Base-by-base conservation (phyloP, 2,329 filamentous ascomycete genomes). In the Rhynchosporium agropyri region DNA sequence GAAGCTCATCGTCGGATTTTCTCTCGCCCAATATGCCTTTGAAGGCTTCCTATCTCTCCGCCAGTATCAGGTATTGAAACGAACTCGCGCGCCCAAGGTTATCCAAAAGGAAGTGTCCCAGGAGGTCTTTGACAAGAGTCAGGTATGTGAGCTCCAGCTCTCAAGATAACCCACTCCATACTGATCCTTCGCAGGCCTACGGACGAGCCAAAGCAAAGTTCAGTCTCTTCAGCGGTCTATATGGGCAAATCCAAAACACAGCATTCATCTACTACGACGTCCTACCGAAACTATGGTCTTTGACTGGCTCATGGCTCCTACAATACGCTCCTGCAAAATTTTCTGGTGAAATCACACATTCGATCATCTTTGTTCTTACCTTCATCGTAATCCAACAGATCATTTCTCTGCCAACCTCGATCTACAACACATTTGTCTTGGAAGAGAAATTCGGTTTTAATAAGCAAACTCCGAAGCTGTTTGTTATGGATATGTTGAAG, bases 391-490 rank as follows among this genome's bases (percentile, higher is more conserved):
- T 96, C 72, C 89, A 92, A 70, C 91, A 94, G 73, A 69, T 90
- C 61, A 79, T 97, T 67, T 89, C 88, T 62, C 80, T 98, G 59
- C 95, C 95, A 3, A 84, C 88, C 64, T 90, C 87, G 61, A 87
- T 97, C 77, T 99, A 98, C 81, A 88, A 93, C 79, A 95, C 92
- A 12, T 99, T 99, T 74, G 91, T 98, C 54, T 82, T 99, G 61
- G 95, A 99, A 78, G 93, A 97, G 79, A 90, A 92, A 75, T 99
- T 96, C 72, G 95, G 95, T 56, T 99, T 99, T 85, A 99, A 99
- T 79, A 99, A 99, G 81, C 92, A 97, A 82, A 98, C 95, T 0
- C 80, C 92, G 61, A 88, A 87, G 76, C 83, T 98, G 36, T 99
- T 94, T 83, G 75, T 97, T 59, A 90, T 86, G 71, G 95, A 99